A percentile compares a stretch with the other conserved stretches of the same genome.
Conservation (phyloP, 2,329 filamentous ascomycete genomes). For the Arthrobotrys megalospora region DNA sequence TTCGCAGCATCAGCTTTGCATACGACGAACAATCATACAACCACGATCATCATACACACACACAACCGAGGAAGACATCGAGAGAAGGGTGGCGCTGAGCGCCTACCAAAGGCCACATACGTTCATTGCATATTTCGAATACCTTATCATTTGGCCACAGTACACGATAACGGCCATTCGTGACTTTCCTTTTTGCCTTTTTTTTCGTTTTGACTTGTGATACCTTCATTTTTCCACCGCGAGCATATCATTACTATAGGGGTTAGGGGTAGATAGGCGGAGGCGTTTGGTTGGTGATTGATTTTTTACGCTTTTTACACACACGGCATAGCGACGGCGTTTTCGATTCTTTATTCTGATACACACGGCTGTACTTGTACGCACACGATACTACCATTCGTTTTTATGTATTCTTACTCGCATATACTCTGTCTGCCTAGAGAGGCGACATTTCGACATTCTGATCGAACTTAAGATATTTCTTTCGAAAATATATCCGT, state of each 20-base stretch:
- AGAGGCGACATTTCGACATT: not conserved
- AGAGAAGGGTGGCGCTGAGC: constrained; percentile 58
- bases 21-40: constrained; percentile 56
- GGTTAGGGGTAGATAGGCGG: constrained; percentile 29
- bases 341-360: constrained; percentile 29
- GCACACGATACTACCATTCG: constrained; percentile 23
- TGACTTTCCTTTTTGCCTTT: not conserved
- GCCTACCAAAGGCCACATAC: not conserved
- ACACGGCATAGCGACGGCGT: constrained; percentile 58
- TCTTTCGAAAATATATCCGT: not conserved
- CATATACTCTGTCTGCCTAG: not conserved
- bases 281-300: constrained; percentile 44
- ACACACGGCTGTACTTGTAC: constrained; percentile 38
- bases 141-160: constrained; percentile 10
- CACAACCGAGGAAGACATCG: constrained; percentile 39
- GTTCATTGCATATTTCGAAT: not conserved
- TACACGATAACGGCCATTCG: constrained; percentile 30
- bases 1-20: constrained; percentile 56
- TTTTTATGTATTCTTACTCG: constrained; percentile 15
- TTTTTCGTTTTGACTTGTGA: not conserved
- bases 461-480: not conserved
- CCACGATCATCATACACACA: constrained; percentile 55
- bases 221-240: constrained; percentile 22
- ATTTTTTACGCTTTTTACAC: constrained; percentile 8
- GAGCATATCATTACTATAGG: constrained; percentile 11